Conservation (phyloP, 148 eudicot species). For the Fagopyrum tataricum region DNA sequence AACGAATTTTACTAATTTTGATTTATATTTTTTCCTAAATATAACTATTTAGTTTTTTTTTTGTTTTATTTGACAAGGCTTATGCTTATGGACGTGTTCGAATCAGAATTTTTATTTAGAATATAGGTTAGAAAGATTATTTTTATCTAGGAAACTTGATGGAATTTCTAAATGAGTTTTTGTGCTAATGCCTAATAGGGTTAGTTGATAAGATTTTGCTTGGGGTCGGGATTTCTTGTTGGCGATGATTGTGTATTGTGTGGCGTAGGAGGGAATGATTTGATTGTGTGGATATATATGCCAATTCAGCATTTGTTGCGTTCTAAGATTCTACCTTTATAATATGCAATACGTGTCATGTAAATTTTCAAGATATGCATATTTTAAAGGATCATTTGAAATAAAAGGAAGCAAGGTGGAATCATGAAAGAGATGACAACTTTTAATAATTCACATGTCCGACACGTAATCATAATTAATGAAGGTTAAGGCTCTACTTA, state of each 20-base stretch:
- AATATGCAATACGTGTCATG: slow-evolving; percentile 4
- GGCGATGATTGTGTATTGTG: neutral
- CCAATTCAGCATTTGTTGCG: neutral
- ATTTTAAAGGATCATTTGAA: too few relatives aligned
- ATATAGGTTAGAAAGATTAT: too few relatives aligned
- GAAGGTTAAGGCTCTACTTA: neutral
- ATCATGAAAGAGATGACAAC: neutral
- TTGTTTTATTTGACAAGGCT: too few relatives aligned
- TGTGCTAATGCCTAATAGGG: neutral
- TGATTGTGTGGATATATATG: neutral
- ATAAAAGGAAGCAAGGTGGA: neutral
- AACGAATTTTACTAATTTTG: too few relatives aligned
- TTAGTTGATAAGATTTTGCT: neutral
- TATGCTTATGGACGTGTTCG: too few relatives aligned
- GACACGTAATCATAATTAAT: neutral
- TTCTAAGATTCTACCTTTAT: neutral
- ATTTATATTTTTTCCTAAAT: too few relatives aligned
- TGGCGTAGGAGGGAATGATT: neutral
- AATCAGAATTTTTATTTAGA: too few relatives aligned
- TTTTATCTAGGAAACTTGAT: too few relatives aligned
- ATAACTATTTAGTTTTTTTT: too few relatives aligned
- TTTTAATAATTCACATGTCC: neutral
- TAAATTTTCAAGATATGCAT: neutral
- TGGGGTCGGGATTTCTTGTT: neutral
- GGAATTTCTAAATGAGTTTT: too few relatives aligned